Percentiles rank a stretch among this genome's conserved stretches.
phyloP scores from a whole-genome alignment of 2,329 filamentous ascomycete species.

The Coniochaeta ligniaria region DNA sequence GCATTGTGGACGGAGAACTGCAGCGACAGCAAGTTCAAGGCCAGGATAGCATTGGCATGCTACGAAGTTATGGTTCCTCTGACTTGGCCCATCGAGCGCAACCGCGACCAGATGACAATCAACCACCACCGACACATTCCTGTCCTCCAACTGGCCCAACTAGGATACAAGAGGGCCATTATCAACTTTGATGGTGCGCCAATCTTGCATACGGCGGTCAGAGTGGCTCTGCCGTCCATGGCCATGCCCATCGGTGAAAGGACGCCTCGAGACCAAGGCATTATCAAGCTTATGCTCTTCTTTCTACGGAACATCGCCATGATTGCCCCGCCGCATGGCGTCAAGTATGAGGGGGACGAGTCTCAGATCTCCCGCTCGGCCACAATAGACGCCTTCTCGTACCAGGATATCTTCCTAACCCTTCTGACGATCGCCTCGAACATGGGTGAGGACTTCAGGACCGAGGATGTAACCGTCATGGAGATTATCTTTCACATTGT shows the following conservation, averaged over 20 bases:
- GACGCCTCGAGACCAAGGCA: conserved; percentile 74
- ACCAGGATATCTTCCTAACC: conserved; percentile 83
- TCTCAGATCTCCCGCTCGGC: conserved; percentile 81
- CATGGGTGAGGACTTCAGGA: conserved; percentile 87
- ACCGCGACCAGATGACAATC: conserved; percentile 73
- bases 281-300: conserved; percentile 85
- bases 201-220: conserved; percentile 74
- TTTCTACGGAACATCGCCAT: conserved; percentile 84
- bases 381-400: conserved; percentile 81
- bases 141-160: conserved; percentile 79
- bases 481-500: conserved; percentile 90
- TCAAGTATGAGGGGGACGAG: conserved; percentile 80
- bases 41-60: conserved; percentile 75
- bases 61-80: conserved; percentile 86
- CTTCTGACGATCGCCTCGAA: conserved; percentile 84
- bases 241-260: conserved; percentile 70
- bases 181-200: conserved; percentile 73
- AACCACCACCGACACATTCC: conserved; percentile 92
- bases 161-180: conserved; percentile 82
- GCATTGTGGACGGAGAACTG: conserved; percentile 70
- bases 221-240: conserved; percentile 80
- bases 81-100: conserved; percentile 86
- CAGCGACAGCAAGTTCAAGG: conserved; percentile 66
- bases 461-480: conserved; percentile 81
- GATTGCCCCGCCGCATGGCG: conserved; percentile 66